Conservation (phyloP, 2,329 filamentous ascomycete species). For the Colletotrichum limetticola region DNA sequence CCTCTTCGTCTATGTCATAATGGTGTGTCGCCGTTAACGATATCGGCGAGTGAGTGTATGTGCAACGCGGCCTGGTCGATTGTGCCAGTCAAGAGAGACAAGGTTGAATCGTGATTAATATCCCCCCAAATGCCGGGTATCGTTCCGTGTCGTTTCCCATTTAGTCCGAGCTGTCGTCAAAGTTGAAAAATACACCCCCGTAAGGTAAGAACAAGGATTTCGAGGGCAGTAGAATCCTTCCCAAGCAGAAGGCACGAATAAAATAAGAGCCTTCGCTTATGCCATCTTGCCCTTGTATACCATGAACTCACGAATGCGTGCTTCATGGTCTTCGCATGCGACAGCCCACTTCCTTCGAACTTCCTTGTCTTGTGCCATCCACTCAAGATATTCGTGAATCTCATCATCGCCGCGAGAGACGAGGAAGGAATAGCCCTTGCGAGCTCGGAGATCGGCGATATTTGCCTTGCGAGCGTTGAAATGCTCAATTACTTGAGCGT, state of each 20-base stretch:
- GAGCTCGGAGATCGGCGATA: slow-evolving; percentile 49
- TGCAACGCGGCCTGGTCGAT: slow-evolving; percentile 20
- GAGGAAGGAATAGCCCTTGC: slow-evolving; percentile 59
- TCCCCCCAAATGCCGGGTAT: slow-evolving; percentile 33
- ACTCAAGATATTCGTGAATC: slow-evolving; percentile 67
- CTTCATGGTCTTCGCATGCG: slow-evolving; percentile 69
- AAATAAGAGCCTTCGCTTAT: slow-evolving; percentile 34
- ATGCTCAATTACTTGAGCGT: slow-evolving; percentile 64
- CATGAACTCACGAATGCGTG: slow-evolving; percentile 68
- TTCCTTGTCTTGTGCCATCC: slow-evolving; percentile 72
- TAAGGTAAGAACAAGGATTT: slow-evolving; percentile 3
- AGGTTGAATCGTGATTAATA: slow-evolving; percentile 19
- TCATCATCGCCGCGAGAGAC: slow-evolving; percentile 54
- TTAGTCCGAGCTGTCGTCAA: slow-evolving; percentile 30
- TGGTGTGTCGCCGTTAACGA: not conserved
- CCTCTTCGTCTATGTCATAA: slow-evolving; percentile 10
- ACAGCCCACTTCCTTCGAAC: slow-evolving; percentile 70
- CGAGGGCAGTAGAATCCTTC: not conserved
- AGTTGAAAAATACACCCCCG: slow-evolving; percentile 11
- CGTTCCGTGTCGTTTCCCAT: slow-evolving; percentile 30
- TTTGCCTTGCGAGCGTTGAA: slow-evolving; percentile 62
- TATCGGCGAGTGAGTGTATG: slow-evolving; percentile 15
- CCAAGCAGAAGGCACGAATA: not conserved
- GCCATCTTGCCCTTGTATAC: slow-evolving; percentile 57
- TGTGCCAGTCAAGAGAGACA: slow-evolving; percentile 24